Conservation (phyloP, 2,329 filamentous ascomycete genomes). For the Elsinoe arachidis region DNA sequence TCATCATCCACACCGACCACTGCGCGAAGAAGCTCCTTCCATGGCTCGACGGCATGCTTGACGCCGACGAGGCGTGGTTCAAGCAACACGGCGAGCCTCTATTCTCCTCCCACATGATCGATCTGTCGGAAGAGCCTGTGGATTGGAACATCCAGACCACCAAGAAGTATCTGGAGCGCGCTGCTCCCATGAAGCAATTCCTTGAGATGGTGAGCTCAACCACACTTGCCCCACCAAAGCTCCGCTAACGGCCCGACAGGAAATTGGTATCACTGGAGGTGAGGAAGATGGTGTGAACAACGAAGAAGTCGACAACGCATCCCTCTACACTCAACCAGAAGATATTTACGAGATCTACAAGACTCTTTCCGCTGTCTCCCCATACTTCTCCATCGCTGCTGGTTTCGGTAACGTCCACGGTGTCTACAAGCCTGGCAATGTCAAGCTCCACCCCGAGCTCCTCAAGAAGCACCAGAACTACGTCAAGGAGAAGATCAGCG, state of each 20-base stretch:
- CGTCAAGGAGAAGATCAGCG: constrained; percentile 69
- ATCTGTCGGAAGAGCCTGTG: constrained; percentile 84
- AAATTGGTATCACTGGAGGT: constrained; percentile 91
- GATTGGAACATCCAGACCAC: constrained; percentile 89
- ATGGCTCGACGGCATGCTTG: constrained; percentile 93
- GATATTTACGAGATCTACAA: constrained; percentile 90
- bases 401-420: constrained; percentile 99
- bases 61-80: constrained; percentile 91
- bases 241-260: constrained; percentile 32
- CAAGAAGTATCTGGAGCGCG: constrained; percentile 85
- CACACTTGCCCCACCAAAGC: not conserved
- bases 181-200: constrained; percentile 96
- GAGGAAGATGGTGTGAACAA: constrained; percentile 99
- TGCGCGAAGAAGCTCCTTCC: constrained; percentile 99
- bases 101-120: constrained; percentile 94
- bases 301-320: constrained; percentile 92
- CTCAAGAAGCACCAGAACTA: constrained; percentile 93
- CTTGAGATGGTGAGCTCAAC: constrained; percentile 73
- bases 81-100: constrained; percentile 86
- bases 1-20: constrained; percentile 94
- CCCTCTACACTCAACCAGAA: constrained; percentile 95
- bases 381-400: constrained; percentile 96
- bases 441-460: constrained; percentile 91
- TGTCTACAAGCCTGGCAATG: constrained; percentile 97
- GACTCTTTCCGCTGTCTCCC: constrained; percentile 73